Percentiles rank a stretch among this genome's conserved stretches.
Conservation (phyloP, 176 grass and related monocot genomes). For the Poa pratensis region DNA sequence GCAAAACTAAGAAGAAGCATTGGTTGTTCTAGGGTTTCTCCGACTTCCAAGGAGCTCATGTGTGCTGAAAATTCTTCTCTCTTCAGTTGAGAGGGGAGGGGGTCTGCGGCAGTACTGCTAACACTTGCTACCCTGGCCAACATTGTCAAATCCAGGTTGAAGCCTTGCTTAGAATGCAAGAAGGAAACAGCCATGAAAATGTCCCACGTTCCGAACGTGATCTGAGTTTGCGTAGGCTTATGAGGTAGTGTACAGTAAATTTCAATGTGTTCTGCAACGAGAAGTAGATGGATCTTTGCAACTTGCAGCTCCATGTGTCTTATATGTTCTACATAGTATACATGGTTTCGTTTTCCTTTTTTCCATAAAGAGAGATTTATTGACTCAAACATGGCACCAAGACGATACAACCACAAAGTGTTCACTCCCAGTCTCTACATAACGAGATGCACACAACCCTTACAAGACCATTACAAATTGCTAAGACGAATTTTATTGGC, state of each 20-base stretch:
- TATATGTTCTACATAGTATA: background rate
- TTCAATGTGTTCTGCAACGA: constrained; percentile 21
- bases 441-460: background rate
- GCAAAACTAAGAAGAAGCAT: constrained; percentile 80
- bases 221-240: background rate
- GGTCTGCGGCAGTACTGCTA: background rate
- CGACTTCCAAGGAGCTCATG: background rate
- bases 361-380: background rate
- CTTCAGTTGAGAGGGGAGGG: background rate
- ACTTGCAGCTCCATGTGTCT: constrained; percentile 12
- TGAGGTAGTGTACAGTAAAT: constrained; percentile 40
- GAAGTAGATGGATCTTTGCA: constrained; percentile 18
- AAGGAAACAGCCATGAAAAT: background rate
- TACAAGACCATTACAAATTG: background rate
- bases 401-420: background rate
- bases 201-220: background rate
- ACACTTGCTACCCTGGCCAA: background rate
- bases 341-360: background rate
- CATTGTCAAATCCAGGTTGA: background rate
- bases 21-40: constrained; percentile 68
- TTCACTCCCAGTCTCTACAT: background rate
- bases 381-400: background rate
- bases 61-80: too few relatives aligned
- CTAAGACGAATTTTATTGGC: background rate
- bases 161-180: background rate